Evolutionary conservation across 768 basidiomycete species (phyloP).

Genomic region (Kondoa subrosea): DNA sequence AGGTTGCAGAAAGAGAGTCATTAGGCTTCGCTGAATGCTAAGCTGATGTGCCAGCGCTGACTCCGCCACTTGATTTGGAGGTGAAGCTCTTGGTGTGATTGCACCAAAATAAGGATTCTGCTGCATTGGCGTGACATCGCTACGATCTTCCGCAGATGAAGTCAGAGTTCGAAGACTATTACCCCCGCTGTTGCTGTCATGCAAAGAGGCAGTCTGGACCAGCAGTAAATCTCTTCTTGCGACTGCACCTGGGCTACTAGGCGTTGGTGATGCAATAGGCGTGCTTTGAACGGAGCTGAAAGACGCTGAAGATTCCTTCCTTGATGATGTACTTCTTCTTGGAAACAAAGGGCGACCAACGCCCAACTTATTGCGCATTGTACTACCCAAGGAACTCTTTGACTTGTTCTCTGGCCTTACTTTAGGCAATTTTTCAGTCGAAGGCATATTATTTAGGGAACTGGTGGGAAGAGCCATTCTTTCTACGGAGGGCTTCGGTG

Average conservation of each 20-base stretch:
- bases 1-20: constrained; percentile 3
- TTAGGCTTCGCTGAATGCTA: not conserved
- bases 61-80: not conserved
- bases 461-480: not conserved
- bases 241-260: not conserved
- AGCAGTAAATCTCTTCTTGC: not conserved
- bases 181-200: not conserved
- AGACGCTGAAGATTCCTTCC: not conserved
- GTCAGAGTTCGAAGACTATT: not conserved
- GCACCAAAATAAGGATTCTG: not conserved
- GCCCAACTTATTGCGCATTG: not conserved
- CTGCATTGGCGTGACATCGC: not conserved
- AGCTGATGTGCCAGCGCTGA: not conserved
- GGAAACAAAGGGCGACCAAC: not conserved
- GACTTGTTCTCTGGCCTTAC: not conserved
- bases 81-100: not conserved
- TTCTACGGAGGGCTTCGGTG: too few species aligned
- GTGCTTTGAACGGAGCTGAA: not conserved
- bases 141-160: not conserved
- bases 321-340: not conserved
- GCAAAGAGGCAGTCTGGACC: not conserved
- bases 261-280: not conserved
- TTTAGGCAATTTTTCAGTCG: not conserved
- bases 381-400: not conserved
- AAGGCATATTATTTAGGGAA: not conserved